Base-by-base conservation (phyloP, 176 grass and related monocot genomes). In the Cenchrus fungigraminus region DNA sequence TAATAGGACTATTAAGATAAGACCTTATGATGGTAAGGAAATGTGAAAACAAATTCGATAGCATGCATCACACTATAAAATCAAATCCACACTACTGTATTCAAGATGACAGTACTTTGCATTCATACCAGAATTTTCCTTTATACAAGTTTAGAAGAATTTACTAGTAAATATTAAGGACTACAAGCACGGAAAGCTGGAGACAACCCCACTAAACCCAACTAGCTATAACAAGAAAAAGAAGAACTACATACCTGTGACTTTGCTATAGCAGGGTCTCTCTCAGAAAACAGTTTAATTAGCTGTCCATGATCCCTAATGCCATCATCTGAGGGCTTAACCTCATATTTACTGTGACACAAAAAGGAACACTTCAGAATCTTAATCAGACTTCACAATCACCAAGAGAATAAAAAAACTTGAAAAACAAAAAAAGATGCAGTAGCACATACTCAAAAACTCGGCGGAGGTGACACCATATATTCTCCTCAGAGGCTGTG, bases 251-350 rank as follows among this genome's bases (percentile, higher is more conserved):
- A 37, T 83, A 93, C 94, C 87, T 89, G 69, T 70, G 84, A 93
- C 84, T 89, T 91, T 40, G 25, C 72, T 63, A 97, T 85, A 81
- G 71, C 65, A 16, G 81, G 62, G 79, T 97, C 89, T 73, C 77
- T 91, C 59, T 93, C 87, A 45, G n/a, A 53, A 40, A 90, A 90
- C 19, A 88, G 47, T 74, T 86, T 93, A 54, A 97, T 86, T 76
- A 97, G 83, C 14, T 45, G 32, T 32, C 73, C 45, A 79, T 97
- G 89, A 86, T 79, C 57, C 62, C 43, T 83, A 14, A 93, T 83
- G 80, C 93, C 91, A 73, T 88, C 87, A 40, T 73, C 78, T 2
- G 82, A 91, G n/a, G 91, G 87, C 73, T 82, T 89, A 53, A 81
- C 74, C 42, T 83, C 74, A 88, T 84, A 91, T 69, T 82, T 90